Base-by-base conservation (phyloP, 495 filamentous ascomycete genomes). In the Neurospora discreta region DNA sequence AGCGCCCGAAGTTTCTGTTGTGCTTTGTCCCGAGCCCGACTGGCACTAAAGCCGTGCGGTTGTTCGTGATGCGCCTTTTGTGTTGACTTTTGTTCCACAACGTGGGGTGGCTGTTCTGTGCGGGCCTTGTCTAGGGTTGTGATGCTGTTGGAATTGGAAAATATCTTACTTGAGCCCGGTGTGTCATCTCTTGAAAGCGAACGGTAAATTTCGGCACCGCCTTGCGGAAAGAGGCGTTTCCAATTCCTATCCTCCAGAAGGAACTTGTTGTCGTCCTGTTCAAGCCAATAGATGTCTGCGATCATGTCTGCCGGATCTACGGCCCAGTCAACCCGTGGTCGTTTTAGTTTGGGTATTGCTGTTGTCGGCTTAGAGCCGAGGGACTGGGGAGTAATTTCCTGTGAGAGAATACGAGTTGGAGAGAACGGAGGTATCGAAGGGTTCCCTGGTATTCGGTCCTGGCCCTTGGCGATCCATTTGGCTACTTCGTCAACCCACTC, bases 281-380 rank as follows among this genome's bases (percentile, higher is more conserved):
- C 91, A 58, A 93, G 82, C 94, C 94, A 98, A 72, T 91, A 90
- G 13, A 89, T 84, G 81, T 98, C 94, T 2, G 93, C 92, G 26
- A 98, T 81, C 75, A 96, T 86, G 74, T 97, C 94, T 65, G 90
- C 89, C 0, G 93, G 91, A 46, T 88, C 87, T 11, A 92, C 88
- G 3, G 84, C 84, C 94, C 94, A 97, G 72, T 95, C 93, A n/a
- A 90, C 86, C 41, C 90, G 86, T 9, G 89, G 88, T 58, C 92
- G 84, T 75, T 86, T 88, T 2, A 86, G 79, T 71, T 90, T 91
- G 8, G 52, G 52, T 42, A 79, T 23, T 5, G 77, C 71, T 13
- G 75, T 73, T 2, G 75, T 75, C 10, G 78, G 74, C 58, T 78
- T 75, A 9, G 80, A 75, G 73, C 76, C 72, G 16, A 60, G 75